A percentile compares a stretch with the other conserved stretches of the same genome.
These are phyloP conservation scores for Ephemerocybe angulata DNA, from an alignment of 768 basidiomycete genomes.

Conservation along the genomic window DNA sequence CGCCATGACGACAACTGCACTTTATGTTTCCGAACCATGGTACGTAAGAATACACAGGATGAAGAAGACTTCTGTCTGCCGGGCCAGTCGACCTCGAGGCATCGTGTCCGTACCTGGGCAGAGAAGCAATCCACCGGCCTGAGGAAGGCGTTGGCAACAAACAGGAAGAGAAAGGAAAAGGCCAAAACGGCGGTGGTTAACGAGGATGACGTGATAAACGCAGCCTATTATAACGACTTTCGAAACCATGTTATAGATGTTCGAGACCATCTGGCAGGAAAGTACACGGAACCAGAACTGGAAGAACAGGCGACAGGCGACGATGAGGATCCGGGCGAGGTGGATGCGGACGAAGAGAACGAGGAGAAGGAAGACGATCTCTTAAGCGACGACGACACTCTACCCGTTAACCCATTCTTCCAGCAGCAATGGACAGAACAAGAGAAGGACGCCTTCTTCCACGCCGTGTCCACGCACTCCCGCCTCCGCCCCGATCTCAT, in stretches of 20 bases:
- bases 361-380: conserved; percentile 4
- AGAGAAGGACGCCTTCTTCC: conserved; percentile 76
- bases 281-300: neutral
- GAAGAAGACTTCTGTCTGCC: neutral
- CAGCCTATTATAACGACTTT: conserved; percentile 18
- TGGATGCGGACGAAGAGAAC: conserved; percentile 1
- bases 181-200: neutral
- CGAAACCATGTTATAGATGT: conserved; percentile 31
- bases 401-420: conserved; percentile 31
- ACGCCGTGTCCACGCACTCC: conserved; percentile 61
- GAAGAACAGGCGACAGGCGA: neutral
- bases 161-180: conserved; percentile 2
- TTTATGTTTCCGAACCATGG: neutral
- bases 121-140: neutral
- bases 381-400: conserved; percentile 14
- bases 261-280: conserved; percentile 30
- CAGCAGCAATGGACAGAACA: conserved; percentile 55
- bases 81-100: neutral
- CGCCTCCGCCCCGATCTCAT: conserved; percentile 76
- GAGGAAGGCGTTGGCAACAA: conserved; percentile 3
- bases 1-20: neutral
- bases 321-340: neutral
- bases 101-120: neutral
- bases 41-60: neutral
- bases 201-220: neutral